These are phyloP conservation scores for Leishmania martiniquensis DNA, from an alignment of 208 protist genomes.

Conservation along the genomic window DNA sequence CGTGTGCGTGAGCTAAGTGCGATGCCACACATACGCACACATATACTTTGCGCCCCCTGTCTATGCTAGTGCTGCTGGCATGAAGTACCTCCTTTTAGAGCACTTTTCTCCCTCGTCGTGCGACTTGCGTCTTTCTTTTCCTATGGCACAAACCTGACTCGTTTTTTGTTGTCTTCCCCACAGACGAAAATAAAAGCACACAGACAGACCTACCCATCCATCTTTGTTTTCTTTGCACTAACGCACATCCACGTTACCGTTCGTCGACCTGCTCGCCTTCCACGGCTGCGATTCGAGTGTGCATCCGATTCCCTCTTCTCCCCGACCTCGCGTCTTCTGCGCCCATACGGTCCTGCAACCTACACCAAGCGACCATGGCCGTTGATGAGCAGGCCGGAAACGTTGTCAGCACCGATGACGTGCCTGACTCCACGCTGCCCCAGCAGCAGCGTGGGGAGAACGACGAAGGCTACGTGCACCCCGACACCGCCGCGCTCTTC, in stretches of 20 bases:
- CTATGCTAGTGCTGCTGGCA: not conserved
- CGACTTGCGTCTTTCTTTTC: not conserved
- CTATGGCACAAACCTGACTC: not conserved
- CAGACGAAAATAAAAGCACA: not conserved
- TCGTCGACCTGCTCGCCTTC: not conserved
- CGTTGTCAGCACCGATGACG: not conserved
- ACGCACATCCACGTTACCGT: not conserved
- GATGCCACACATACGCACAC: not conserved
- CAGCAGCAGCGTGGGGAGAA: slow-evolving; percentile 2
- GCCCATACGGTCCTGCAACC: not conserved
- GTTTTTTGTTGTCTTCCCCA: not conserved
- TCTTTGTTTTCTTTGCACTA: not conserved
- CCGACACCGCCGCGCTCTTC: slow-evolving; percentile 35
- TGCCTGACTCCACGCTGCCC: not conserved
- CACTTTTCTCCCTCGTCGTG: not conserved
- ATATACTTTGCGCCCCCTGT: not conserved
- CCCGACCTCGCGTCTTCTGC: not conserved
- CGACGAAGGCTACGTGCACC: slow-evolving; percentile 37
- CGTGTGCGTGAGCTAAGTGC: not conserved
- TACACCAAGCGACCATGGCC: not conserved
- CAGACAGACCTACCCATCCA: not conserved
- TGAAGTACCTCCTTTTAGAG: not conserved
- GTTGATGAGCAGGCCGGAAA: not conserved
- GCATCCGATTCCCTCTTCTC: not conserved
- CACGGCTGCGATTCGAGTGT: not conserved